Evolutionary conservation across 352 stramenopile genomes (phyloP), one percentile per base, ranked within the genome.

Genomic region (Pythium apleroticum): DNA sequence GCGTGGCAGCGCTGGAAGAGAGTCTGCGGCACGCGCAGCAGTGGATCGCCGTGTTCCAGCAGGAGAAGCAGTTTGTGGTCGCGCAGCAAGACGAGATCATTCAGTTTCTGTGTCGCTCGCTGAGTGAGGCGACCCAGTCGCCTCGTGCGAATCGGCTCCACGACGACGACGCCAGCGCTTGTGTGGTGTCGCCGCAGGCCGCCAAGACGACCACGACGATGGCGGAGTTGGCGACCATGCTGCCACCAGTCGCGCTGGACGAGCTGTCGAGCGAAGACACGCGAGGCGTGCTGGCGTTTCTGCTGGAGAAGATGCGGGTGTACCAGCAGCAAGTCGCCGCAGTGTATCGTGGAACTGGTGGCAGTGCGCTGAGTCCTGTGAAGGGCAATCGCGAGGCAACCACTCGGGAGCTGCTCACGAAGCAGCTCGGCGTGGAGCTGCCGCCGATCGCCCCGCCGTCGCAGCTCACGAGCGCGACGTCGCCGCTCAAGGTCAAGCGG

Each of bases 81-180:
- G 70, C 76, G 10, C 75, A 84, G 52, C 78, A 88, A 27, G 81
- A 90, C 48, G 78, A 90, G 43, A 73, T 87, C n/a, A 74, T 90
- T 20, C 69, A 87, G 63, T 90, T 90, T 52, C 57, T 90, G 3
- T 74, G 74, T 60, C 69, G 64, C 4, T 66, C 72, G 33, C 60
- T 88, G 15, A 63, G 76, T 4, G 73, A 88, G 46, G 74, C 65
- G 19, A 52, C 65, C n/a, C 28, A 31, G 24, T 30, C 20, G 10
- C 22, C 20, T 17, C 45, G 30, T 25, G n/a, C 33, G 11, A 2
- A 30, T 52, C 33, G 20, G 11, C 17, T 2, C 14, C 10, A 41
- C 17, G 39, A 46, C 6, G 39, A 46, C 19, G 15, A 20, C 17
- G 15, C 19, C 2, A 24, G 39, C 17, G 4, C n/a, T n/a, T n/a